These are phyloP conservation scores for Asclepias syriaca DNA, from an alignment of 257 asterid species.

Conservation along the genomic window DNA sequence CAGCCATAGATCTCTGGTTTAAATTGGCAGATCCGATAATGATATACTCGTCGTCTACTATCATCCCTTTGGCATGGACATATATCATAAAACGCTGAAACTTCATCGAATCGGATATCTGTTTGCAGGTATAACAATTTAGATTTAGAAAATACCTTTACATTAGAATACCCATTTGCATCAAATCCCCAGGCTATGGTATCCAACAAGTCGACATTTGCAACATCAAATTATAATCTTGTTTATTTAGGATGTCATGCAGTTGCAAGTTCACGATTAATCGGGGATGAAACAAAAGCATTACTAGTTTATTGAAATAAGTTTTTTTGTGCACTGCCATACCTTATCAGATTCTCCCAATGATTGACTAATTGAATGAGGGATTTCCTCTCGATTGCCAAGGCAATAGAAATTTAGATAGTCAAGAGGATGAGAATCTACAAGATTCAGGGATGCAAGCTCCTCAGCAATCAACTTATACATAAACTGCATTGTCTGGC, in stretches of 20 bases:
- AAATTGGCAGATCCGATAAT: slow-evolving; percentile 87
- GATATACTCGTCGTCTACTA: slow-evolving; percentile 85
- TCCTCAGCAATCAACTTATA: slow-evolving; percentile 64
- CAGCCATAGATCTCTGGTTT: slow-evolving; percentile 93
- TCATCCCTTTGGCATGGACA: slow-evolving; percentile 95
- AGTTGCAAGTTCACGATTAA: not conserved
- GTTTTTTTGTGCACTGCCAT: slow-evolving; percentile 14
- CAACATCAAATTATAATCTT: not conserved
- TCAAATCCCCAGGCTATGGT: no score
- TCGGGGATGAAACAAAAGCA: not conserved
- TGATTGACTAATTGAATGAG: slow-evolving; percentile 28
- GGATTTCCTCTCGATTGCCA: slow-evolving; percentile 68
- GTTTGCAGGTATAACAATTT: slow-evolving; percentile 12
- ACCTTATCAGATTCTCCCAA: slow-evolving; percentile 63
- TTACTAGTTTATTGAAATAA: not conserved
- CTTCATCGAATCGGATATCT: slow-evolving; percentile 67
- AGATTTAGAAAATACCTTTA: not conserved
- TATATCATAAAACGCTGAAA: slow-evolving; percentile 79
- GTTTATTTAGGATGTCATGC: not conserved
- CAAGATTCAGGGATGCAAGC: slow-evolving; percentile 53
- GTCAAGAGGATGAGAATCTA: slow-evolving; percentile 60
- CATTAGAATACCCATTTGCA: not conserved
- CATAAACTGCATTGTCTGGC: slow-evolving; percentile 83
- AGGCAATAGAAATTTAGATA: slow-evolving; percentile 87
- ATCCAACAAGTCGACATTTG: not conserved